Conservation (phyloP, 768 basidiomycete species). For the Lactarius trivialis region DNA sequence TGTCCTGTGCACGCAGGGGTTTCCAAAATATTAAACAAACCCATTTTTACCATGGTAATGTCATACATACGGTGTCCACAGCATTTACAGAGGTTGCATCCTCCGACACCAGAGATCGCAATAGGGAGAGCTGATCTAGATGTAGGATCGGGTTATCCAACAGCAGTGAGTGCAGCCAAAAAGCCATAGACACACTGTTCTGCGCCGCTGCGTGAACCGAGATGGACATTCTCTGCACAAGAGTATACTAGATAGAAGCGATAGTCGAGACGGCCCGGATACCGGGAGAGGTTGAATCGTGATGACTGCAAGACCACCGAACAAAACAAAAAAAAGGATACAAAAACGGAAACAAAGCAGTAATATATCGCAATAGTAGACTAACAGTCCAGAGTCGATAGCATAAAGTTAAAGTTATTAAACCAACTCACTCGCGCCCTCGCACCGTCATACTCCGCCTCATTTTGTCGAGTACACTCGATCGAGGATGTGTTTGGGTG, state of each 20-base stretch:
- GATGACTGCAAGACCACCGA: neutral
- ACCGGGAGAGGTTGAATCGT: too few species aligned
- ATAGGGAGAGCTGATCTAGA: slow-evolving; percentile 63
- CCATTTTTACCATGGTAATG: neutral
- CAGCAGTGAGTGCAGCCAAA: neutral
- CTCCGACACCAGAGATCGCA: slow-evolving; percentile 57
- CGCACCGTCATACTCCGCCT: slow-evolving; percentile 4
- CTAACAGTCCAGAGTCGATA: neutral
- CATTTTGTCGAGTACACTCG: slow-evolving; percentile 9
- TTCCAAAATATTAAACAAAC: neutral
- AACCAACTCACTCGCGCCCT: slow-evolving; percentile 1
- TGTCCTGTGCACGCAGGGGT: slow-evolving; percentile 45
- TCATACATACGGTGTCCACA: slow-evolving; percentile 47
- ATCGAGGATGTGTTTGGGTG: neutral
- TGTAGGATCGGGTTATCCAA: neutral
- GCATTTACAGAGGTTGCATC: slow-evolving; percentile 56
- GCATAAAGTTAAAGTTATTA: neutral
- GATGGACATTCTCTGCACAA: slow-evolving; percentile 23
- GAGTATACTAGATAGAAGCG: neutral
- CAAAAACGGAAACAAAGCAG: neutral
- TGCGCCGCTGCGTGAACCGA: slow-evolving; percentile 63
- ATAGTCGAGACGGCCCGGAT: neutral
- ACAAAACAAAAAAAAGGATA: neutral
- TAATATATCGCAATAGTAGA: slow-evolving; percentile 5
- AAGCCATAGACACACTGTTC: slow-evolving; percentile 42